Evolutionary conservation across 768 basidiomycete species (phyloP).

Genomic region (Lactarius trivialis): DNA sequence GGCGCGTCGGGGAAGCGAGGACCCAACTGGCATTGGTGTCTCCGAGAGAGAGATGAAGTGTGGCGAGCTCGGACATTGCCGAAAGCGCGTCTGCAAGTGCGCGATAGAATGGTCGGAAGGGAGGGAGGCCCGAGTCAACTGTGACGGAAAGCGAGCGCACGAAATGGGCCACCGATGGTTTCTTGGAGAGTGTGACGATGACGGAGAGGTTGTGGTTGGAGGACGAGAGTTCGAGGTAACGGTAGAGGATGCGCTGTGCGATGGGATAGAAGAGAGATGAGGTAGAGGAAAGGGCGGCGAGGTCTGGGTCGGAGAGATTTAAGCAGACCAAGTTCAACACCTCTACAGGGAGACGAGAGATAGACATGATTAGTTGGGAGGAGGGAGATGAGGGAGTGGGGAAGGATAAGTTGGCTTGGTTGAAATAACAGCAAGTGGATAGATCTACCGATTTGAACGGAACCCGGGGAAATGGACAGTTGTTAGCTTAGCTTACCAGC

Average conservation of each 20-base stretch:
- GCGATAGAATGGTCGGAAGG: constrained; percentile 43
- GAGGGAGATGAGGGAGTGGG: background rate
- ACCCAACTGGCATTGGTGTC: constrained; percentile 48
- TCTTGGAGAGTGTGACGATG: constrained; percentile 50
- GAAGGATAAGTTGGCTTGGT: background rate
- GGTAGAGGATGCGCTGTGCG: constrained; percentile 60
- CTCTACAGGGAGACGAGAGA: constrained; percentile 50
- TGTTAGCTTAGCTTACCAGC: background rate
- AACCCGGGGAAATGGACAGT: background rate
- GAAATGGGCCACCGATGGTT: constrained; percentile 49
- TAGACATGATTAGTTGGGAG: constrained; percentile 33
- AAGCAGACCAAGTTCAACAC: constrained; percentile 49
- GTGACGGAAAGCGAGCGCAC: constrained; percentile 59
- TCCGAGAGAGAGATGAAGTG: constrained; percentile 43
- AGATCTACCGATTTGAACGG: constrained; percentile 5
- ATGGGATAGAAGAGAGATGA: constrained; percentile 38
- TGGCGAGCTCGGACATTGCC: constrained; percentile 53
- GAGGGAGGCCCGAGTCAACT: constrained; percentile 35
- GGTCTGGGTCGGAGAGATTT: constrained; percentile 30
- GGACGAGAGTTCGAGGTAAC: constrained; percentile 43
- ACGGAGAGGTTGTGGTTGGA: constrained; percentile 41
- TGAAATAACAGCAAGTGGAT: background rate
- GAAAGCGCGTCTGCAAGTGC: constrained; percentile 47
- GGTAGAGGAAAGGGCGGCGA: constrained; percentile 45
- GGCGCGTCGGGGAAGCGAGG: constrained; percentile 30